Base-by-base conservation (phyloP, 257 asterid genomes). In the Buddleja alternifolia region DNA sequence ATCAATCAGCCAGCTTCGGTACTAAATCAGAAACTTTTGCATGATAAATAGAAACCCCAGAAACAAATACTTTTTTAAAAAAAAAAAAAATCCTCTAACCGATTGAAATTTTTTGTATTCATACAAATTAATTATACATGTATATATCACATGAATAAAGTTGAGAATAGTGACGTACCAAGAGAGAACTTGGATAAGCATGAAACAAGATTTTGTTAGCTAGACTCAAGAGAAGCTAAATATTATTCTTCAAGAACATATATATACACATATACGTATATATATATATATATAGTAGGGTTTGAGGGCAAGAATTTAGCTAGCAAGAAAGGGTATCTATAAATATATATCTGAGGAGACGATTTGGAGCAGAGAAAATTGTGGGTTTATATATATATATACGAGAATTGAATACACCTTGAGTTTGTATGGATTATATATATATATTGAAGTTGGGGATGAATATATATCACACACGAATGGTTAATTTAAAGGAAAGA, bases 391-490 rank as follows among this genome's bases (percentile, higher is more conserved):
- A n/a, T n/a, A n/a, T n/a, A n/a, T 72, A 69, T 69, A 80, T 82
- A 67, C 79, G 15, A 65, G 20, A 32, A 24, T 54, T 1, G 82
- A n/a, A n/a, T n/a, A n/a, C n/a, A n/a, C n/a, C n/a, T n/a, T n/a
- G n/a, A n/a, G n/a, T n/a, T n/a, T n/a, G n/a, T n/a, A n/a, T 63
- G 59, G 60, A 23, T 7, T 6, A 53, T 29, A 29, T 29, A 24
- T 62, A 47, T 29, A 71, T 45, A 29, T 47, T 24, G 19, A 19
- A 2, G 10, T 55, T 19, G 15, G 19, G 11, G 42, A 48, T 19
- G 63, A 46, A n/a, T n/a, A n/a, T n/a, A n/a, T n/a, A n/a, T n/a
- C 20, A 67, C 73, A 75, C 81, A 84, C 77, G 81, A 80, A 78
- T 29, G 88, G 79, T 74, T 2, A 29, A 29, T 29, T 59, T 54